Evolutionary conservation across 2,329 filamentous ascomycete genomes (phyloP).

Genomic region (Escovopsis sp.): DNA sequence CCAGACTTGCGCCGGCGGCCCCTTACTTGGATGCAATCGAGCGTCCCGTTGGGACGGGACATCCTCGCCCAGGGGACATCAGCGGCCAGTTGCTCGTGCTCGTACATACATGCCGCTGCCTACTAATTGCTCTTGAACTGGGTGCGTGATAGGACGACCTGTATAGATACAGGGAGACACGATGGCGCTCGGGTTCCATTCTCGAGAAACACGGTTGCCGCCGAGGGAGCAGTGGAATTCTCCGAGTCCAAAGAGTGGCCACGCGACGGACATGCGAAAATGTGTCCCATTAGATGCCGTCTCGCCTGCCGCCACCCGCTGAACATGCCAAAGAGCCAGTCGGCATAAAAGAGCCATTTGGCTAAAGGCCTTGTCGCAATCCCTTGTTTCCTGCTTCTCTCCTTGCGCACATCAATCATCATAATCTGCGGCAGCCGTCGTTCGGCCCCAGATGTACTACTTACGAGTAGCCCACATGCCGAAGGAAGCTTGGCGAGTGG

Average conservation of each 20-base stretch:
- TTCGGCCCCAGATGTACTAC: constrained; percentile 5
- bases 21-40: no score
- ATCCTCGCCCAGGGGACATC: no score
- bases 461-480: constrained; percentile 10
- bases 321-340: constrained; percentile 3
- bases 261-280: not conserved
- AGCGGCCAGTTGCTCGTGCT: no score
- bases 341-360: constrained; percentile 5
- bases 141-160: no score
- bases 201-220: not conserved
- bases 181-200: no score
- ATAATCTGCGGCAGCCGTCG: constrained; percentile 9
- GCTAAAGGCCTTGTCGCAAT: constrained; percentile 6
- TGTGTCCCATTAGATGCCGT: not conserved
- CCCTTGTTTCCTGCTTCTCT: constrained; percentile 1
- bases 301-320: not conserved
- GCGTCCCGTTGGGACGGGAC: no score
- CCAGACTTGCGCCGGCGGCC: no score
- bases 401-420: constrained; percentile 6
- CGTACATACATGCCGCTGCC: no score
- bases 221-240: not conserved
- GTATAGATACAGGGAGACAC: no score
- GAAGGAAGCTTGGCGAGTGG: constrained; percentile 14
- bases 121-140: no score
- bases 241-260: not conserved